Evolutionary conservation across 257 asterid genomes (phyloP).

Genomic region (Solanum okadae): DNA sequence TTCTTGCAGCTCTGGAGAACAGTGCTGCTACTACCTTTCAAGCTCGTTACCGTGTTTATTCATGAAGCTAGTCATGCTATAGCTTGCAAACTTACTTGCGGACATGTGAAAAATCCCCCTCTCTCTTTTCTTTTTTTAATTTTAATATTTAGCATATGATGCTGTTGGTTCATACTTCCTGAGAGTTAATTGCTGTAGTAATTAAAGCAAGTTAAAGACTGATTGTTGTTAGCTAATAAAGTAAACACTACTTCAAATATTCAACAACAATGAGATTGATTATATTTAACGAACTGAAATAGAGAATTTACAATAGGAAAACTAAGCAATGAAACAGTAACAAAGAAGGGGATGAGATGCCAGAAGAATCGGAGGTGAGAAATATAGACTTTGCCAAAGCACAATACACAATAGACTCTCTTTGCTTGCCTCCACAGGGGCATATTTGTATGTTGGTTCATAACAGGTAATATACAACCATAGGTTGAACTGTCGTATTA

Average conservation of each 20-base stretch:
- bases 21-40: constrained; percentile 25
- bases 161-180: not conserved
- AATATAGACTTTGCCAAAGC: not conserved
- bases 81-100: constrained; percentile 38
- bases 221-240: not conserved
- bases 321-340: not conserved
- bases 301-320: not conserved
- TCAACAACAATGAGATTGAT: not conserved
- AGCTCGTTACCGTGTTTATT: constrained; percentile 29
- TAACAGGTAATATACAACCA: not conserved
- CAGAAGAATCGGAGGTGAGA: not conserved
- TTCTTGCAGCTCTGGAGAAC: constrained; percentile 33
- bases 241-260: not conserved
- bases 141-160: not conserved
- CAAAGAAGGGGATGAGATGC: not conserved
- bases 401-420: not conserved
- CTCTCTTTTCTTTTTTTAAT: not conserved
- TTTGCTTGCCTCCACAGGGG: not conserved
- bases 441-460: not conserved
- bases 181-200: not conserved
- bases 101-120: constrained; percentile 16
- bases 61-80: constrained; percentile 42
- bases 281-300: not conserved
- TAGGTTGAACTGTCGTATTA: not conserved
- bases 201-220: not conserved